phyloP scores from a whole-genome alignment of 495 filamentous ascomycete species.

The Chaetomium tenue region DNA sequence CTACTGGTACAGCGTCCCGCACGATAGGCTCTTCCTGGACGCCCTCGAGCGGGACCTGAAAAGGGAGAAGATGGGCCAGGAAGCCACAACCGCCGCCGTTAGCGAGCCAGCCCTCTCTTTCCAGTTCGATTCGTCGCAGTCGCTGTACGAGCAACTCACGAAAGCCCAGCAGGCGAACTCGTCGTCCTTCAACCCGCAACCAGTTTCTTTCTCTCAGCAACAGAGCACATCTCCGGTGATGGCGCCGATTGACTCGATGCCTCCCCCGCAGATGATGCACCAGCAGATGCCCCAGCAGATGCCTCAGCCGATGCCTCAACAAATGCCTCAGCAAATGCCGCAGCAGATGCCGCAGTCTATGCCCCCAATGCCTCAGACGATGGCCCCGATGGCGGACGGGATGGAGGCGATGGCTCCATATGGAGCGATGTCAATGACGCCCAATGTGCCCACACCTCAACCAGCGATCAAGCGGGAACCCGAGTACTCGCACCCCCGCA shows the following conservation, averaged over 20 bases:
- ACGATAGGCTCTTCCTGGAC: conserved; percentile 96
- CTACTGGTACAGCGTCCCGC: conserved; percentile 99
- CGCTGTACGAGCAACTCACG: conserved; percentile 97
- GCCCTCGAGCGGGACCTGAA: conserved; percentile 96
- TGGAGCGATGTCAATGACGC: conserved; percentile 60
- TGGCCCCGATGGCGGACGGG: conserved; percentile 79
- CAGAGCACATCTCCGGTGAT: conserved; percentile 84
- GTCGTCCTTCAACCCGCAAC: conserved; percentile 85
- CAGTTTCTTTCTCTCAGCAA: conserved; percentile 71
- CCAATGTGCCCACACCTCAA: conserved; percentile 61
- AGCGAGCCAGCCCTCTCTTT: conserved; percentile 96
- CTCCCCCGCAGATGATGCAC: conserved; percentile 60
- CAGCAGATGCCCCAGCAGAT: conserved; percentile 44
- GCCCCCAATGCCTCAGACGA: conserved; percentile 26
- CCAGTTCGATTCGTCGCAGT: conserved; percentile 98
- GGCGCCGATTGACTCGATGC: conserved; percentile 76
- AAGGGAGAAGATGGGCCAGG: conserved; percentile 98
- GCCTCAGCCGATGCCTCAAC: neutral
- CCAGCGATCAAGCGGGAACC: conserved; percentile 79
- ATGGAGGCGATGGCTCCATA: conserved; percentile 72
- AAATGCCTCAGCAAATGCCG: neutral
- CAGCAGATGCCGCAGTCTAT: neutral
- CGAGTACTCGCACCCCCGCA: conserved; percentile 60
- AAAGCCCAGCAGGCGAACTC: conserved; percentile 98
- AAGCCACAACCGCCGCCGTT: conserved; percentile 93